A percentile compares a stretch with the other conserved stretches of the same genome.
These are phyloP conservation scores for Zygosaccharomyces pseudobailii DNA, from an alignment of 1,139 yeast genomes.

Conservation along the genomic window DNA sequence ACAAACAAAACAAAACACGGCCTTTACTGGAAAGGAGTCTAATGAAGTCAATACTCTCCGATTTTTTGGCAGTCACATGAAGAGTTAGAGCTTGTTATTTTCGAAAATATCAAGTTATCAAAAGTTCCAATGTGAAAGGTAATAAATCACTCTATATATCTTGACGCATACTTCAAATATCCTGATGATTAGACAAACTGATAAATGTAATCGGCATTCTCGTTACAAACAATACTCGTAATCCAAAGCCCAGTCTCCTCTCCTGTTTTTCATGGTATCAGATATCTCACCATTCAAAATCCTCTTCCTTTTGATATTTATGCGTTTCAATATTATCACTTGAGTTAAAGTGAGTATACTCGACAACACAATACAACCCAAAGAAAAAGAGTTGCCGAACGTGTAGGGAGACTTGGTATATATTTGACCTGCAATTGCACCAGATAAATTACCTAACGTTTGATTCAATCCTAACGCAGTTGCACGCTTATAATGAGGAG, in stretches of 20 bases:
- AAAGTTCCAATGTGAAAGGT: too few relatives aligned
- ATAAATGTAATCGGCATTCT: too few relatives aligned
- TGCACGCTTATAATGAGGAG: conserved; percentile 41
- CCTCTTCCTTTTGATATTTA: conserved; percentile 15
- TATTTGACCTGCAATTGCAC: conserved; percentile 41
- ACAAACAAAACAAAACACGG: too few relatives aligned
- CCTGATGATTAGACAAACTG: too few relatives aligned
- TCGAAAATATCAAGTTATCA: too few relatives aligned
- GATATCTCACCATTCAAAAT: conserved; percentile 22
- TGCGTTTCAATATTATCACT: conserved; percentile 10
- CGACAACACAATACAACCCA: conserved; percentile 36
- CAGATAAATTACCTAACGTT: conserved; percentile 42
- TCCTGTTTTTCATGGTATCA: conserved; percentile 22
- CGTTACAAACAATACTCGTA: conserved; percentile 23
- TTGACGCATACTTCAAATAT: too few relatives aligned
- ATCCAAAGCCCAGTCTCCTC: conserved; percentile 28
- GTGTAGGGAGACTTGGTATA: conserved; percentile 37
- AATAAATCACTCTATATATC: too few relatives aligned
- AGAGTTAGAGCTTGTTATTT: too few relatives aligned
- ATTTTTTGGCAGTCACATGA: too few relatives aligned
- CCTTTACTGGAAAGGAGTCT: too few relatives aligned
- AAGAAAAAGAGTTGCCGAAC: conserved; percentile 38
- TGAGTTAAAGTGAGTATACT: conserved; percentile 18
- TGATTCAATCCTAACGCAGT: conserved; percentile 41
- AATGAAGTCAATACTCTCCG: too few relatives aligned